Base-by-base conservation (phyloP, 1,284 basidiomycete genomes). In the Athelia psychrophila region DNA sequence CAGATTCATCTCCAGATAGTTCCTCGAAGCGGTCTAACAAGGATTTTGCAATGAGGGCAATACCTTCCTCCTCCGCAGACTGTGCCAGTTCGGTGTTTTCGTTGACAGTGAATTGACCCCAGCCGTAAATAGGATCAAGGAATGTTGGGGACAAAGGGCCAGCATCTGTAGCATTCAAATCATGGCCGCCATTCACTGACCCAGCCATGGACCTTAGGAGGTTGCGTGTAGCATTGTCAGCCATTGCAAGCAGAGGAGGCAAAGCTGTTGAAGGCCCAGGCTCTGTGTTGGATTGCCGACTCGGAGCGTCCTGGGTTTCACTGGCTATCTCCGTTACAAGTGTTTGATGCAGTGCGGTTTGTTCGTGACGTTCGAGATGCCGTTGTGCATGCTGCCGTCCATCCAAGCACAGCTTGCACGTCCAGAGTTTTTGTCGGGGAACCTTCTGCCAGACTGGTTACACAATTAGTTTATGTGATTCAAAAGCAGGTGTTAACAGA, bases 131-230 rank as follows among this genome's bases (percentile, higher is more conserved):
- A n/a, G n/a, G n/a, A n/a, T n/a, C n/a, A n/a, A n/a, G n/a, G n/a
- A n/a, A n/a, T n/a, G n/a, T n/a, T n/a, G n/a, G n/a, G n/a, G n/a
- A n/a, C n/a, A n/a, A n/a, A n/a, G n/a, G n/a, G n/a, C n/a, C n/a
- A n/a, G n/a, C n/a, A n/a, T n/a, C n/a, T n/a, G n/a, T n/a, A n/a
- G n/a, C n/a, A n/a, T n/a, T n/a, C n/a, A n/a, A n/a, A n/a, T n/a
- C n/a, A n/a, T n/a, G n/a, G n/a, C n/a, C n/a, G n/a, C n/a, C n/a
- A n/a, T n/a, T n/a, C n/a, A n/a, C n/a, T n/a, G 80, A 79, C 19
- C 74, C 76, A 3, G 81, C 72, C 5, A 80, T 62, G 2, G 77
- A 62, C 15, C 69, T 40, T 35, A 35, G 33, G 12, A 35, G n/a
- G n/a, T 35, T 35, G n/a, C n/a, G 33, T 10, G 33, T 35, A n/a